Conservation (phyloP, 164 flowering plant species). For the Piper longum region DNA sequence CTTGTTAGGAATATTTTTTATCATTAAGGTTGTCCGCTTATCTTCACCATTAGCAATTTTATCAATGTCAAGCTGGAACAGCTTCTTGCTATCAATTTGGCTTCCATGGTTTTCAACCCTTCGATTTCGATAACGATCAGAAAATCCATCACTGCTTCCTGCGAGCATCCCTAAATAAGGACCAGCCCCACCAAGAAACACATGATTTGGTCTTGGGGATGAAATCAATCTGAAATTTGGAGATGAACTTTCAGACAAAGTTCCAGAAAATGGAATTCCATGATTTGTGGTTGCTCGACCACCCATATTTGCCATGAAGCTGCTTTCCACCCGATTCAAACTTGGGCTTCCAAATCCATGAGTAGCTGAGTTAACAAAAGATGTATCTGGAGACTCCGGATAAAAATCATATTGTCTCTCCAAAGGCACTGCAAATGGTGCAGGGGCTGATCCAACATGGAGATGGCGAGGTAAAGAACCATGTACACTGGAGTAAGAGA, state of each 20-base stretch:
- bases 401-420: constrained; percentile 59
- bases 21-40: constrained; percentile 80
- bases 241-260: constrained; percentile 50
- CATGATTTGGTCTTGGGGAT: constrained; percentile 47
- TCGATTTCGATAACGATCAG: constrained; percentile 54
- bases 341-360: constrained; percentile 34
- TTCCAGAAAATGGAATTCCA: constrained; percentile 37
- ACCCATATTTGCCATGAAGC: constrained; percentile 42
- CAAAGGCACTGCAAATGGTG: constrained; percentile 70
- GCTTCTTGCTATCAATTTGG: constrained; percentile 64
- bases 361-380: constrained; percentile 31
- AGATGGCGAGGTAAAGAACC: constrained; percentile 26
- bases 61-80: constrained; percentile 83
- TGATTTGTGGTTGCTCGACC: constrained; percentile 30
- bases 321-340: constrained; percentile 35
- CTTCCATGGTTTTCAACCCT: constrained; percentile 46
- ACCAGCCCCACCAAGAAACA: constrained; percentile 41
- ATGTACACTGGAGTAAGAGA: constrained; percentile 30
- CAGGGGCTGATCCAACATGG: constrained; percentile 70
- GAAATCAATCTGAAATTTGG: constrained; percentile 53
- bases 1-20: constrained; percentile 95
- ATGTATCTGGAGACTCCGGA: constrained; percentile 56
- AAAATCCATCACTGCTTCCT: constrained; percentile 31
- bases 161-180: constrained; percentile 32
- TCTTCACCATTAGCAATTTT: constrained; percentile 76